Evolutionary conservation across 2,329 filamentous ascomycete species (phyloP).

Genomic region (Aspergillus ochraceoroseus): DNA sequence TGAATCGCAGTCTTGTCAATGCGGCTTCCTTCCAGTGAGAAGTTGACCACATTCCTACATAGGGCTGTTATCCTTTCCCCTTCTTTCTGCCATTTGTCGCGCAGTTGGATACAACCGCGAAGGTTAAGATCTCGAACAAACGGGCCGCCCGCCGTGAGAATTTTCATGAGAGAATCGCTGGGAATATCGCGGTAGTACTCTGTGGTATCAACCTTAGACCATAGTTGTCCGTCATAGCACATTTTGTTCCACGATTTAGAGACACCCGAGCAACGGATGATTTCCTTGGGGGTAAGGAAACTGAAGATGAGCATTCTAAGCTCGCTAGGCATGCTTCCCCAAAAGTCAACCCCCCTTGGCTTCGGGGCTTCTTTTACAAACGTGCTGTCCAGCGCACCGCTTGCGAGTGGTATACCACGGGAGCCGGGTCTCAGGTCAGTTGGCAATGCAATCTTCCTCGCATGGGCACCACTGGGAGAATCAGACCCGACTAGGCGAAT

Average conservation of each 20-base stretch:
- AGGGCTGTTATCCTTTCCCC: constrained; percentile 65
- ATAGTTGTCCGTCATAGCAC: constrained; percentile 93
- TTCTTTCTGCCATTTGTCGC: constrained; percentile 71
- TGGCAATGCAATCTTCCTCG: constrained; percentile 59
- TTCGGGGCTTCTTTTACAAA: constrained; percentile 24
- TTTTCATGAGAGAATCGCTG: constrained; percentile 73
- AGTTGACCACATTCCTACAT: constrained; percentile 80
- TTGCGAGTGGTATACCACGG: constrained; percentile 33
- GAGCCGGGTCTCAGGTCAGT: constrained; percentile 54
- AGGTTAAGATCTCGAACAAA: constrained; percentile 90
- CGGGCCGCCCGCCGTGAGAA: constrained; percentile 78
- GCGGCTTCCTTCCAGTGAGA: constrained; percentile 82
- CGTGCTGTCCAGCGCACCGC: constrained; percentile 19
- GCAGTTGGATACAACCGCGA: constrained; percentile 81
- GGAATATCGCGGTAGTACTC: constrained; percentile 86
- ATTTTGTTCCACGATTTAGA: constrained; percentile 72
- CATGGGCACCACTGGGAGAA: constrained; percentile 31
- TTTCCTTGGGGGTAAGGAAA: constrained; percentile 71
- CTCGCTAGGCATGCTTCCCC: constrained; percentile 76
- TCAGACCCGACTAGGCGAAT: constrained; percentile 53
- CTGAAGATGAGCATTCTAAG: constrained; percentile 72
- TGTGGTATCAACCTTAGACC: constrained; percentile 77
- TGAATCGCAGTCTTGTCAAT: constrained; percentile 76
- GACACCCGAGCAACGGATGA: constrained; percentile 71
- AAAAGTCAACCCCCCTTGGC: constrained; percentile 59